Conservation (phyloP, 1,139 yeast genomes). For the Suhomyces bribrorum region DNA sequence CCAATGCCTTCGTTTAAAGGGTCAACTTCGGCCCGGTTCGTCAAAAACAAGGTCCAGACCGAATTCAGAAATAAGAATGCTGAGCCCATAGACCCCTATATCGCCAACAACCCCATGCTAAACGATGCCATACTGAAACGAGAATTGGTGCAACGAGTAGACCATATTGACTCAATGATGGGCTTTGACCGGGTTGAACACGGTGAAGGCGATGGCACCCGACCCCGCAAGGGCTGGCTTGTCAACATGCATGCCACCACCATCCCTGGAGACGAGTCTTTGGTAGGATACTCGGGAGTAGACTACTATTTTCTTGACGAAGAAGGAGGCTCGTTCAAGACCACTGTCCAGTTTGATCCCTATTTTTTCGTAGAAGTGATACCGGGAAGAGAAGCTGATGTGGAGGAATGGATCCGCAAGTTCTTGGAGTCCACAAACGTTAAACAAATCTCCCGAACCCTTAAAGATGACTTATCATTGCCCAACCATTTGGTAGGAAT, state of each 20-base stretch:
- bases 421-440: constrained; percentile 59
- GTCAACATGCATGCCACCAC: constrained; percentile 81
- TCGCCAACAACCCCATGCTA: constrained; percentile 42
- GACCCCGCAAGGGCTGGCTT: constrained; percentile 82
- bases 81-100: constrained; percentile 23
- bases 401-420: constrained; percentile 80
- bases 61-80: constrained; percentile 17
- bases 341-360: constrained; percentile 82
- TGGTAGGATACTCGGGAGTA: constrained; percentile 70
- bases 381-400: constrained; percentile 71
- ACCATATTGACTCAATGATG: constrained; percentile 70
- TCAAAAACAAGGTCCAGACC: constrained; percentile 40
- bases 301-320: constrained; percentile 96
- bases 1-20: constrained; percentile 37
- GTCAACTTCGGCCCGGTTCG: constrained; percentile 56
- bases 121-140: constrained; percentile 39
- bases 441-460: constrained; percentile 54
- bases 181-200: constrained; percentile 80
- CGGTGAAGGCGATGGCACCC: constrained; percentile 50
- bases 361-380: constrained; percentile 77
- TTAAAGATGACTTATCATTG: constrained; percentile 75
- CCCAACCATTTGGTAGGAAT: constrained; percentile 89
- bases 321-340: constrained; percentile 94
- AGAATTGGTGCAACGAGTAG: constrained; percentile 55
- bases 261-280: constrained; percentile 52